phyloP scores from a whole-genome alignment of 208 protist species.

The Trypanosoma cruzi region DNA sequence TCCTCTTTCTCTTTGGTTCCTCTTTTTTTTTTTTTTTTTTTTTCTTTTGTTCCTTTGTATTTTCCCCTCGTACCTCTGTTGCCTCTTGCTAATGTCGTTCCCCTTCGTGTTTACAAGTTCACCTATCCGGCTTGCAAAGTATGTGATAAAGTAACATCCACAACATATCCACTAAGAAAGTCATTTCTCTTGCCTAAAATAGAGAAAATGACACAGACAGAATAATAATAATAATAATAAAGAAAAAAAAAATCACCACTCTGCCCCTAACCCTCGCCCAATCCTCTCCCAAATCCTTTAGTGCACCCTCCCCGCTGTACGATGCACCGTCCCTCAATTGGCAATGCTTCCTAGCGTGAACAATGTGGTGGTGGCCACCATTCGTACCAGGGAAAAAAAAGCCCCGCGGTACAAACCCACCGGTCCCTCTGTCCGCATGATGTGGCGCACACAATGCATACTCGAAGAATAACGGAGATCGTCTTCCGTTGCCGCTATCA shows the following conservation, averaged over 20 bases:
- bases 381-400: slow-evolving; percentile 55
- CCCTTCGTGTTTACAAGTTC: not conserved
- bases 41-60: not conserved
- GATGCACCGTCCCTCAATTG: not conserved
- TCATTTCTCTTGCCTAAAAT: not conserved
- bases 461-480: slow-evolving; percentile 54
- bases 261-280: not conserved
- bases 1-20: not conserved
- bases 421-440: slow-evolving; percentile 60
- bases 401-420: slow-evolving; percentile 73
- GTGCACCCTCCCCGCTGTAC: not conserved
- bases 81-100: not conserved
- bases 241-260: not conserved
- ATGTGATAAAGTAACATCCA: slow-evolving; percentile 3
- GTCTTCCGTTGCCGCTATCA: slow-evolving; percentile 77
- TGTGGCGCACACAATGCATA: slow-evolving; percentile 54
- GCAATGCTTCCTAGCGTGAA: slow-evolving; percentile 27
- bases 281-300: not conserved
- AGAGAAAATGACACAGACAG: not conserved
- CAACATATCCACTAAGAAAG: not conserved
- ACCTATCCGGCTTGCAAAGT: not conserved
- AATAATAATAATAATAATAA: slow-evolving; percentile 2
- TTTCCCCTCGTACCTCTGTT: not conserved
- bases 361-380: slow-evolving; percentile 50
- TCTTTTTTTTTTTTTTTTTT: not conserved